phyloP scores from a whole-genome alignment of 768 basidiomycete species.

The Phlegmacium glaucopus region DNA sequence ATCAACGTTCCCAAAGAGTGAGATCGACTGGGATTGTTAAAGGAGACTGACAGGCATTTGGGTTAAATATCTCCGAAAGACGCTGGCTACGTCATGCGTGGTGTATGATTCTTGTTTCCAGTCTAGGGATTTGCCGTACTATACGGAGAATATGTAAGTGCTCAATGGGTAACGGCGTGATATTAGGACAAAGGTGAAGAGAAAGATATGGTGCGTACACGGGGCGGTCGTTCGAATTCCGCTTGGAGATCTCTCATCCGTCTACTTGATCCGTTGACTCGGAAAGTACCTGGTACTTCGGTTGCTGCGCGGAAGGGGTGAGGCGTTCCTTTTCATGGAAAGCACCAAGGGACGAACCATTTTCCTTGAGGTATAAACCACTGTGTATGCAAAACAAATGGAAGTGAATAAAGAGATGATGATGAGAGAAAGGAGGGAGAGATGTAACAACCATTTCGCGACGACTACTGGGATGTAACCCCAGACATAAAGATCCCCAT shows the following conservation, averaged over 20 bases:
- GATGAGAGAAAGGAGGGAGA: slow-evolving; percentile 30
- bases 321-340: background rate
- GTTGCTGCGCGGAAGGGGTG: slow-evolving; percentile 51
- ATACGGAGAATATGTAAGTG: slow-evolving; percentile 5
- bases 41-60: slow-evolving; percentile 83
- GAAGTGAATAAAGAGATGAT: slow-evolving; percentile 2
- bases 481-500: slow-evolving; percentile 85
- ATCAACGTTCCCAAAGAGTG: slow-evolving; percentile 8
- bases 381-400: slow-evolving; percentile 34
- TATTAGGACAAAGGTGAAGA: slow-evolving; percentile 1
- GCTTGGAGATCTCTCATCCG: slow-evolving; percentile 95
- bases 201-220: slow-evolving; percentile 43
- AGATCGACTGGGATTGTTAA: slow-evolving; percentile 2
- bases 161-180: slow-evolving; percentile 3
- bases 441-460: slow-evolving; percentile 68
- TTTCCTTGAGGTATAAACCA: slow-evolving; percentile 92
- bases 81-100: slow-evolving; percentile 96
- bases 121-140: slow-evolving; percentile 94
- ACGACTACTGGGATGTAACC: slow-evolving; percentile 96
- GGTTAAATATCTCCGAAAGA: slow-evolving; percentile 93
- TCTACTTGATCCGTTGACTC: slow-evolving; percentile 92
- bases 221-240: slow-evolving; percentile 83
- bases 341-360: slow-evolving; percentile 46
- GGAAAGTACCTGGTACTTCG: slow-evolving; percentile 90
- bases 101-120: slow-evolving; percentile 87